Evolutionary conservation across 345 rosid genomes (phyloP).

Genomic region (Aquilaria sinensis): DNA sequence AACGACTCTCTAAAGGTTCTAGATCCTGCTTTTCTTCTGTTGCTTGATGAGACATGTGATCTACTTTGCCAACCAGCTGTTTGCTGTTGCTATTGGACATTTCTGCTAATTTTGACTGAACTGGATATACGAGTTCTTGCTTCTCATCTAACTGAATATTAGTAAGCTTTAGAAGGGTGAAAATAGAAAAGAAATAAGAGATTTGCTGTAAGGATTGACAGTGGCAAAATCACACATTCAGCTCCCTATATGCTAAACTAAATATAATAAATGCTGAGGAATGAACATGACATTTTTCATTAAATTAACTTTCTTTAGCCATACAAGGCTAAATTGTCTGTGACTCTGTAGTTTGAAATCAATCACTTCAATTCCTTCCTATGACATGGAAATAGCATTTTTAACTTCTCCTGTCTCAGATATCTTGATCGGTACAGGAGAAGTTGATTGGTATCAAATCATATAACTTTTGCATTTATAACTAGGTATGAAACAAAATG

Average conservation of each 20-base stretch:
- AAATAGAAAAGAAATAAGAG: background rate
- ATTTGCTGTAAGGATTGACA: background rate
- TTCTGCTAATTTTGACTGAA: constrained; percentile 10
- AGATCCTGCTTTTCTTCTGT: constrained; percentile 24
- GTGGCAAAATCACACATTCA: background rate
- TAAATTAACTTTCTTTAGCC: constrained; percentile 2
- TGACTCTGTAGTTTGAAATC: background rate
- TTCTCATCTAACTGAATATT: constrained; percentile 35
- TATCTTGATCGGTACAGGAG: background rate
- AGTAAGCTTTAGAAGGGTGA: constrained; percentile 5
- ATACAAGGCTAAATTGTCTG: background rate
- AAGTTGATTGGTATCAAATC: background rate
- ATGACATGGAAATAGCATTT: background rate
- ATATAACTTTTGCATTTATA: background rate
- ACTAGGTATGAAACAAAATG: background rate
- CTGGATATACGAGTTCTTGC: constrained; percentile 19
- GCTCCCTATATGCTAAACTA: too few relatives aligned
- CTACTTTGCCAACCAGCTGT: constrained; percentile 13
- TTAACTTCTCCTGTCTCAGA: background rate
- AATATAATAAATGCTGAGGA: background rate
- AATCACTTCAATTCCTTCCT: background rate
- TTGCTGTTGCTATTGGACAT: constrained; percentile 10
- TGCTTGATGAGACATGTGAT: constrained; percentile 11
- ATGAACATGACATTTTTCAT: background rate
- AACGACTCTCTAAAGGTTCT: constrained; percentile 7